These are phyloP conservation scores for Diaporthe sp. DNA, from an alignment of 2,329 filamentous ascomycete species.

Conservation along the genomic window DNA sequence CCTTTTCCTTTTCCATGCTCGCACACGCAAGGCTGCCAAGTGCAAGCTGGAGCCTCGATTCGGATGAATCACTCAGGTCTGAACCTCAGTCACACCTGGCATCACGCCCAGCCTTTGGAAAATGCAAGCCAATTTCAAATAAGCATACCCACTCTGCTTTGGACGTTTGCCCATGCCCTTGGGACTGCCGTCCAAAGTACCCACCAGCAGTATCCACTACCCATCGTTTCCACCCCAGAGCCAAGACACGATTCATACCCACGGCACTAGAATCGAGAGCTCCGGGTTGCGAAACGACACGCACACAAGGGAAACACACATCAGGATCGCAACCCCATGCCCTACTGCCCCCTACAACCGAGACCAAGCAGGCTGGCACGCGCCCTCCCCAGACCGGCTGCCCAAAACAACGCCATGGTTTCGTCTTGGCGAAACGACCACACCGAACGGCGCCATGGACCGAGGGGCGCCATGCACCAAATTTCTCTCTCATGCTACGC, in stretches of 20 bases:
- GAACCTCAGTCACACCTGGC: background rate
- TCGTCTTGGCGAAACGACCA: slow-evolving; percentile 35
- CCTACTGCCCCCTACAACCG: background rate
- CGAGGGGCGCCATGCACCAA: background rate
- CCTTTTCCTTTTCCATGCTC: slow-evolving; percentile 1
- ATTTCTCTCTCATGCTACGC: background rate
- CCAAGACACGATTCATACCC: slow-evolving; percentile 24
- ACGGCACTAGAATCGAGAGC: background rate
- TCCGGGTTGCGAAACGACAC: slow-evolving; percentile 10
- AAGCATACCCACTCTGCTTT: slow-evolving; percentile 12
- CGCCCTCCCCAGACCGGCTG: slow-evolving; percentile 20
- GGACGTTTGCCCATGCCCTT: background rate
- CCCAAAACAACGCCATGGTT: slow-evolving; percentile 30
- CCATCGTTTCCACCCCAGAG: slow-evolving; percentile 13
- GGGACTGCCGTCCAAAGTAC: background rate
- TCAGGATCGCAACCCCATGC: slow-evolving; percentile 3
- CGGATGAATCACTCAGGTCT: slow-evolving; percentile 10
- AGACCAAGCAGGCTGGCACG: background rate
- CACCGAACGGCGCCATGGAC: background rate
- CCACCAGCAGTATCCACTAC: background rate
- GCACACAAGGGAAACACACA: background rate
- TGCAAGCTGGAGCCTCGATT: slow-evolving; percentile 18
- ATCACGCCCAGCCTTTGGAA: slow-evolving; percentile 14
- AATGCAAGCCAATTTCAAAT: slow-evolving; percentile 30
- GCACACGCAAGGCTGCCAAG: slow-evolving; percentile 14